Base-by-base conservation (phyloP, 208 protist genomes). In the Crithidia mellificae region DNA sequence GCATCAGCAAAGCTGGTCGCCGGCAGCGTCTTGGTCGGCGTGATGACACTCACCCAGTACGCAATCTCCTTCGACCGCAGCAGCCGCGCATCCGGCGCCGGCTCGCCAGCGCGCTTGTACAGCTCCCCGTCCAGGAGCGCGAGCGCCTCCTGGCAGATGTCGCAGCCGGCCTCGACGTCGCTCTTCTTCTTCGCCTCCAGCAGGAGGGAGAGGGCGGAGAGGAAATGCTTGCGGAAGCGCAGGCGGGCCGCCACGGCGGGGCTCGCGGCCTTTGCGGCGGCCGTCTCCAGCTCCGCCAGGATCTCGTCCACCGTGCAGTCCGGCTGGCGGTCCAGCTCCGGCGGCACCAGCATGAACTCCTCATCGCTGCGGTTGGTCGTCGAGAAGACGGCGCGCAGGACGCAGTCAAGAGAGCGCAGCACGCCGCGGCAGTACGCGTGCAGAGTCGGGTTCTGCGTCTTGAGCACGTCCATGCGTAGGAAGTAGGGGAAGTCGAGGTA, bases 401-500 rank as follows among this genome's bases (percentile, higher is more conserved):
- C 64, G 51, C 72, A 59, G 53, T 91, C 84, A 11, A 94, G 66
- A 24, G 58, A 77, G 38, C 80, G 77, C 47, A 86, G 75, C 17
- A 94, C 76, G 38, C 75, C 89, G 29, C 83, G 84, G 78, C 86
- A 94, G 80, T 94, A 94, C 12, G 78, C 71, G 69, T 89, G 59
- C 15, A 94, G 63, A 4, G 73, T 71, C 15, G 57, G 41, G 59
- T 92, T 87, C 64, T 88, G 75, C 66, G 67, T 71, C 77, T 88
- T 83, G 19, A 94, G 80, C 43, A 71, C 19, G 47, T 80, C 68
- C 71, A 94, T 77, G 32, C 68, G 64, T 36, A 94, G 74, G 47
- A 94, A 91, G 72, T 91, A 92, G 9, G 84, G 80, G 61, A 94
- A 94, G 36, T 79, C 61, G 12, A 92, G 80, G 74, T 83, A 87